Percentiles rank a stretch among this genome's conserved stretches.
These are phyloP conservation scores for Exophiala xenobiotica DNA, from an alignment of 2,329 filamentous ascomycete genomes.

Conservation along the genomic window DNA sequence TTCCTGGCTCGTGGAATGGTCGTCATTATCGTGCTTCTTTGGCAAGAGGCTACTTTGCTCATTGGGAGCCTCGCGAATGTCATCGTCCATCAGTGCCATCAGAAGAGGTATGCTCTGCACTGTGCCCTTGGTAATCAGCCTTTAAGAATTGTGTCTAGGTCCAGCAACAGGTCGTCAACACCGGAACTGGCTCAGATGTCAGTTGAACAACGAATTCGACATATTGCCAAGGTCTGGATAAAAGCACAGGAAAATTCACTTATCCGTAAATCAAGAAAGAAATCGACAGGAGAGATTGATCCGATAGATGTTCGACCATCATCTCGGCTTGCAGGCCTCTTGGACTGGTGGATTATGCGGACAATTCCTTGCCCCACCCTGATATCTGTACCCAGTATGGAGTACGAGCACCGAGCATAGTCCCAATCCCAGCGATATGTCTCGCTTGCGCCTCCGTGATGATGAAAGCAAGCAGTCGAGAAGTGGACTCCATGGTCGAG, in stretches of 20 bases:
- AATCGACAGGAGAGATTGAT: background rate
- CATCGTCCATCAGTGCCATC: conserved; percentile 10
- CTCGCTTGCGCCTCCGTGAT: background rate
- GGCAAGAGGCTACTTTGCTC: conserved; percentile 47
- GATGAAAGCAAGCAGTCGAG: no score
- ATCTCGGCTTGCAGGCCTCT: background rate
- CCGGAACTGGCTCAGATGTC: no score
- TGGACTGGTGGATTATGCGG: background rate
- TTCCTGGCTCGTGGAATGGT: conserved; percentile 18
- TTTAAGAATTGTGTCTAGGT: no score
- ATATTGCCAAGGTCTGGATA: no score
- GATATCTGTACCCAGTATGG: background rate
- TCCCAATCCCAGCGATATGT: no score
- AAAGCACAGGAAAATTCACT: no score
- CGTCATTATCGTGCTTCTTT: conserved; percentile 29
- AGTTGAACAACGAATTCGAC: no score
- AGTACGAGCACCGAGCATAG: background rate
- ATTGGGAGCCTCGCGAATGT: conserved; percentile 33
- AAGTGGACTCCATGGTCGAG: no score
- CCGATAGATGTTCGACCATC: background rate
- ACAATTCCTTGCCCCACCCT: background rate
- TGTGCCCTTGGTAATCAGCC: no score
- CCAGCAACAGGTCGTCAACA: no score
- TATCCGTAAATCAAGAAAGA: background rate
- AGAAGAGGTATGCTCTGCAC: no score